phyloP scores from a whole-genome alignment of 164 flowering plant genomes.

The Euptelea pleiosperma region DNA sequence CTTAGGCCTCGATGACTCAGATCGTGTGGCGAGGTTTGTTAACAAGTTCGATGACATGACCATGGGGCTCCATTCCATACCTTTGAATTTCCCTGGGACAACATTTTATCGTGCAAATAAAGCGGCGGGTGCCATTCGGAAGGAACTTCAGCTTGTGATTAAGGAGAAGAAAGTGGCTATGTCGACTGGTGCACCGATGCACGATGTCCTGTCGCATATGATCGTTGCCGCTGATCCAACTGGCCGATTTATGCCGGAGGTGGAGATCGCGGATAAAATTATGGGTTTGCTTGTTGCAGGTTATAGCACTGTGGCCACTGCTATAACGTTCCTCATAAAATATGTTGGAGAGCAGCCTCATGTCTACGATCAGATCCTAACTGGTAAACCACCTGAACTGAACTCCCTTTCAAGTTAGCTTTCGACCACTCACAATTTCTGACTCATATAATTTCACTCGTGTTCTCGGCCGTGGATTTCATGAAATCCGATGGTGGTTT shows the following conservation, averaged over 20 bases:
- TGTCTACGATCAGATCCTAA: conserved; percentile 17
- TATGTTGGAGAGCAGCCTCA: conserved; percentile 30
- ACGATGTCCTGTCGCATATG: conserved; percentile 36
- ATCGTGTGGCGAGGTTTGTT: background rate
- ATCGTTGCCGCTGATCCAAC: conserved; percentile 23
- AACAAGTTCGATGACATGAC: background rate
- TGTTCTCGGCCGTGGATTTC: too few species aligned
- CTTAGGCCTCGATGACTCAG: background rate
- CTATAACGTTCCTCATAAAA: too few species aligned
- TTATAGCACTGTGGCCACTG: conserved; percentile 24
- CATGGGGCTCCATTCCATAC: background rate
- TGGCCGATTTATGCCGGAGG: conserved; percentile 30
- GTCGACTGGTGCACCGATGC: conserved; percentile 10
- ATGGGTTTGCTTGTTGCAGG: conserved; percentile 35
- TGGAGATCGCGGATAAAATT: conserved; percentile 34
- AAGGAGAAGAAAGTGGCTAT: conserved; percentile 29
- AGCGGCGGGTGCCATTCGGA: too few species aligned
- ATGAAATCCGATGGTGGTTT: too few species aligned
- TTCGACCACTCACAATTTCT: too few species aligned
- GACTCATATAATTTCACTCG: too few species aligned
- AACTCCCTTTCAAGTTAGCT: background rate
- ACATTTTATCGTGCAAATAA: too few species aligned
- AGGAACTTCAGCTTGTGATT: too few species aligned
- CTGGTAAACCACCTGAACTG: conserved; percentile 17
- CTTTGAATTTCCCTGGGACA: conserved; percentile 43